phyloP scores from a whole-genome alignment of 192 early-diverging fungal genomes.

The Backusella mclennaniae region DNA sequence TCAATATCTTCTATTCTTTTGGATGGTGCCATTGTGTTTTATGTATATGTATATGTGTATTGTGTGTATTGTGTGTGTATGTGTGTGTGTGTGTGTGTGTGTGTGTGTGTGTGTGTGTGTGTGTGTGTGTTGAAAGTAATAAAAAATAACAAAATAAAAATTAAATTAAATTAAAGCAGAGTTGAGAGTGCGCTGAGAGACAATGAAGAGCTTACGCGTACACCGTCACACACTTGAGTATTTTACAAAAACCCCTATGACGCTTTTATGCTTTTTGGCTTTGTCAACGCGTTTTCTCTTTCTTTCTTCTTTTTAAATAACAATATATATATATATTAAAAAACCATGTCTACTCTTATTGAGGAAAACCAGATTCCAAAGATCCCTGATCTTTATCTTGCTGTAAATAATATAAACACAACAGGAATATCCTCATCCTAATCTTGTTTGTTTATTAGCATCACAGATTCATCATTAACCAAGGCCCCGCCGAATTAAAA shows the following conservation, averaged over 20 bases:
- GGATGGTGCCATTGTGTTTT: not conserved
- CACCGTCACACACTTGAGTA: constrained; percentile 1
- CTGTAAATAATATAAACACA: constrained; percentile 34
- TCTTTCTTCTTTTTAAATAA: constrained; percentile 1
- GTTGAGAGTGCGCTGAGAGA: not conserved
- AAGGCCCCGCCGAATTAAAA: constrained; percentile 68
- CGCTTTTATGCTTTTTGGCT: not conserved
- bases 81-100: not conserved
- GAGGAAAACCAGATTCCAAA: constrained; percentile 66
- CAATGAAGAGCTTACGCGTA: not conserved
- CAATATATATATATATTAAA: not conserved
- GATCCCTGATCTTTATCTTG: constrained; percentile 87
- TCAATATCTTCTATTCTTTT: constrained; percentile 44
- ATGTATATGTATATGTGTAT: too few species aligned
- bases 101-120: not conserved
- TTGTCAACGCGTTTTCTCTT: constrained; percentile 5
- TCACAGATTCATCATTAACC: constrained; percentile 73
- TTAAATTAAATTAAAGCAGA: not conserved
- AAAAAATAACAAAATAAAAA: not conserved
- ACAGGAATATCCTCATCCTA: not conserved
- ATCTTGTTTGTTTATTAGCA: constrained; percentile 47
- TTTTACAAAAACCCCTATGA: not conserved
- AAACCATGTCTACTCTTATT: constrained; percentile 36
- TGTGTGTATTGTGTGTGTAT: not conserved
- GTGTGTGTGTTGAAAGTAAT: not conserved